Percentiles rank a stretch among this genome's conserved stretches.
Evolutionary conservation across 1,284 basidiomycete species (phyloP).

Genomic region (Ganoderma multipileum): DNA sequence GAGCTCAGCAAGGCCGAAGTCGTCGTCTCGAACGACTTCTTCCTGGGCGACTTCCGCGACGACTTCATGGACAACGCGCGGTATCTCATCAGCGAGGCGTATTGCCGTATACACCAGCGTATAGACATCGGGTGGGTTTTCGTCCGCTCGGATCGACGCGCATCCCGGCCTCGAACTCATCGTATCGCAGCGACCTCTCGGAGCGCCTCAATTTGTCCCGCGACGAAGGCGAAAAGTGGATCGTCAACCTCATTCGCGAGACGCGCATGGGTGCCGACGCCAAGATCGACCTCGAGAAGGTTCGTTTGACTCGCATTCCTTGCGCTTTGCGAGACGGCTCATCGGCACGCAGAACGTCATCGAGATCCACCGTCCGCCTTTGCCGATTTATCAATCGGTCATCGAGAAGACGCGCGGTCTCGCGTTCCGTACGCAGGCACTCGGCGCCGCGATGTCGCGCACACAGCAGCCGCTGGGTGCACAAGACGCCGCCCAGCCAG

Average conservation of each 20-base stretch:
- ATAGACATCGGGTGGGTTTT: constrained; percentile 93
- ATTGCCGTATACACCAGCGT: constrained; percentile 96
- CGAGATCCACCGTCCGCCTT: constrained; percentile 90
- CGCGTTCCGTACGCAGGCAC: constrained; percentile 89
- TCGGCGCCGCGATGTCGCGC: constrained; percentile 85
- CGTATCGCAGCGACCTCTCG: constrained; percentile 77
- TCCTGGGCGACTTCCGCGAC: constrained; percentile 88
- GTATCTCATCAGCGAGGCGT: constrained; percentile 95
- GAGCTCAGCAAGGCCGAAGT: constrained; percentile 83
- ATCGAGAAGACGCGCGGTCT: constrained; percentile 97
- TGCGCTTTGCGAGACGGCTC: constrained; percentile 15
- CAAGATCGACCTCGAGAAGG: constrained; percentile 97
- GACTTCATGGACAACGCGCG: constrained; percentile 97
- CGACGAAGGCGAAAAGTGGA: constrained; percentile 99
- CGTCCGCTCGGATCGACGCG: constrained; percentile 39
- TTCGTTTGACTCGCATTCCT: constrained; percentile 37
- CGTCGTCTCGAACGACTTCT: constrained; percentile 93
- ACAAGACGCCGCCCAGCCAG: constrained; percentile 33
- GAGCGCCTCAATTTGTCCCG: constrained; percentile 90
- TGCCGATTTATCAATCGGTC: constrained; percentile 92
- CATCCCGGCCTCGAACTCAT: constrained; percentile 3
- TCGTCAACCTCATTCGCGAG: constrained; percentile 97
- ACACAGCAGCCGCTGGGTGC: constrained; percentile 43
- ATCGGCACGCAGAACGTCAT: constrained; percentile 82
- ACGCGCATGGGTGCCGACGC: constrained; percentile 95